Percentiles rank a stretch among this genome's conserved stretches.
Conservation (phyloP, 228 moss, liverwort and hornwort genomes). For the Sphagnum fallax region DNA sequence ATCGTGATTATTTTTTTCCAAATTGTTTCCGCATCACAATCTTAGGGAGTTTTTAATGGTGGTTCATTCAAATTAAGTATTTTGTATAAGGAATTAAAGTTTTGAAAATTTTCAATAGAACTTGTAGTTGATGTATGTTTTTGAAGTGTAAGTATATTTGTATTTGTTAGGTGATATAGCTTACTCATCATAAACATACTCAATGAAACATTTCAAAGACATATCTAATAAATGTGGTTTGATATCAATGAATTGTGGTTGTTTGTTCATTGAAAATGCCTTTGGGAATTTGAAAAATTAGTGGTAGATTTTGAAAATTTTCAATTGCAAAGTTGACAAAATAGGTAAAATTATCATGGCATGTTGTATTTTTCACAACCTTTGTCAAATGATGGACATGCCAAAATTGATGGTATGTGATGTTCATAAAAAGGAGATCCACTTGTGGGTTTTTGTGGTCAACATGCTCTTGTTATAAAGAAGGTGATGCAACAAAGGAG, state of each 20-base stretch:
- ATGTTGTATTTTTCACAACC: not conserved
- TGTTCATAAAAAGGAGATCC: not conserved
- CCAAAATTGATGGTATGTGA: not conserved
- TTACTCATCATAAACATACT: not conserved
- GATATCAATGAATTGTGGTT: not conserved
- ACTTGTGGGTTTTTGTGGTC: not conserved
- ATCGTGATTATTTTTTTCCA: too few relatives aligned
- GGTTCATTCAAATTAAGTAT: not conserved
- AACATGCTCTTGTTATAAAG: not conserved
- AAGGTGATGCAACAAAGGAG: not conserved
- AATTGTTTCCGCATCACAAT: too few relatives aligned
- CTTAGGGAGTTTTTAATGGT: not conserved
- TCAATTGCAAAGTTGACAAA: not conserved
- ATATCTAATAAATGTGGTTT: not conserved
- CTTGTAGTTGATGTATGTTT: not conserved
- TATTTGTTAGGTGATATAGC: not conserved
- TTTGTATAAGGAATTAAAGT: not conserved
- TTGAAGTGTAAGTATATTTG: not conserved
- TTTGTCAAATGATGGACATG: not conserved
- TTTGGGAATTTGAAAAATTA: not conserved
- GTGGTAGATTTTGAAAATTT: not conserved
- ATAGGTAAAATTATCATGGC: not conserved
- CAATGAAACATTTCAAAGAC: not conserved
- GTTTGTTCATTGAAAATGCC: not conserved
- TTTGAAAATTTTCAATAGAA: not conserved